These are phyloP conservation scores for Xerocomellus chrysenteron DNA, from an alignment of 768 basidiomycete genomes.

Conservation along the genomic window DNA sequence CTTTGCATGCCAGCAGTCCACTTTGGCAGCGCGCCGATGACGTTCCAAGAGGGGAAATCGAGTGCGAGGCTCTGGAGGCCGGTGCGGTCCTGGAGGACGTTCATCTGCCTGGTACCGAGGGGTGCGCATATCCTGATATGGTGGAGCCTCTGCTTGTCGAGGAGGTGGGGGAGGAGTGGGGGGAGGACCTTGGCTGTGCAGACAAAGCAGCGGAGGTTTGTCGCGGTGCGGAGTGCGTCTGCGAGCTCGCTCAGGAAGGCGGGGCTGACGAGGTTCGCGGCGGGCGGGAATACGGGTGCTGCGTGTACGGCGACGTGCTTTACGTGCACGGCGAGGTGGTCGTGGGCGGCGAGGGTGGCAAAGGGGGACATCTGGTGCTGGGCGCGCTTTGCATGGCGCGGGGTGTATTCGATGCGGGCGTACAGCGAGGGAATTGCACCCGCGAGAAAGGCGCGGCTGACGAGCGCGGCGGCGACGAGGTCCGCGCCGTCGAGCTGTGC, in stretches of 20 bases:
- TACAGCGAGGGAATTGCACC: constrained; percentile 67
- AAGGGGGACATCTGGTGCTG: constrained; percentile 58
- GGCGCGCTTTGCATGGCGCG: constrained; percentile 55
- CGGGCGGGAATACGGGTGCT: constrained; percentile 41
- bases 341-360: constrained; percentile 51
- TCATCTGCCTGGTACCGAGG: constrained; percentile 52
- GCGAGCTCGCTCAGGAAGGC: constrained; percentile 54
- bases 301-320: constrained; percentile 56
- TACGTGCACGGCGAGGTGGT: constrained; percentile 55
- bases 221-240: constrained; percentile 46
- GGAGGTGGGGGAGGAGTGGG: constrained; percentile 47
- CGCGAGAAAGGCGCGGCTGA: constrained; percentile 63
- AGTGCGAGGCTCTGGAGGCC: constrained; percentile 48
- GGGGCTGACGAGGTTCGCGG: constrained; percentile 34
- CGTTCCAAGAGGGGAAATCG: constrained; percentile 61
- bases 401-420: constrained; percentile 51
- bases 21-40: constrained; percentile 55
- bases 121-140: constrained; percentile 50
- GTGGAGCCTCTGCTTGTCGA: constrained; percentile 43
- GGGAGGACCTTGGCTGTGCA: constrained; percentile 50
- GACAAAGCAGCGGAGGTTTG: constrained; percentile 56
- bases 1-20: constrained; percentile 49
- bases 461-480: constrained; percentile 59
- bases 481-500: constrained; percentile 49
- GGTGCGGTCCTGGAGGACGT: constrained; percentile 40